Evolutionary conservation across 305 asterid species (phyloP), one percentile per base, ranked within the genome.

Genomic region (Solanum hybrid): DNA sequence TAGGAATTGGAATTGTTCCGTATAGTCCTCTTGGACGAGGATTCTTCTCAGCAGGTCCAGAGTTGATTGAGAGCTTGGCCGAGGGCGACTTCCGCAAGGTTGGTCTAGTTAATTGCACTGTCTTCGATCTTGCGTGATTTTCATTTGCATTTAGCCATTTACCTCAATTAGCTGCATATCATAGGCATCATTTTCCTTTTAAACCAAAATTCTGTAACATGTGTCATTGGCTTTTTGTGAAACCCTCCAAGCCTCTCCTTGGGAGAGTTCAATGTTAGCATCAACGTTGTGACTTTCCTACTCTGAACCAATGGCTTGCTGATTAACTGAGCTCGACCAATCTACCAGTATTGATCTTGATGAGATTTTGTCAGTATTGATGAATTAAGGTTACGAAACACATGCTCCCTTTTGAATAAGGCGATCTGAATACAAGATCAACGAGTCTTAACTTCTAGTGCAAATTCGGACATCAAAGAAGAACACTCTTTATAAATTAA

Each of bases 1-100:
- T 91, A 35, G 89, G 92, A 3, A 89, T 91, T 20, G 86, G 86
- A 1, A 89, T 89, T 14, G 92, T 91, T 28, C 87, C 89, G 0
- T 91, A 36, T 40, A 86, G 92, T 89, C 92, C 92, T 76, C 88
- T 89, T 2, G 89, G 92, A 24, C 29, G 82, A 64, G 92, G 91
- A 14, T 91, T 91, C 92, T 83, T 91, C 16, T 42, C 89, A 13
- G 51, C 89, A 28, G 92, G 91, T n/a, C 79, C 79, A 13, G 34
- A 91, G 64, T 9, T 89, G 16, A 36, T 89, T 12, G 80, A 91
- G n/a, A 69, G 67, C 10, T 28, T 91, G 85, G 8, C 81, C 0
- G 61, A 29, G 12, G 64, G 61, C 0, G 91, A 89, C 87, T 89
- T 89, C 37, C 86, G 89, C 64, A 85, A 75, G 91, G 92, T 90